These are phyloP conservation scores for Yamadazyma sp. DNA, from an alignment of 805 yeast species.

Conservation along the genomic window DNA sequence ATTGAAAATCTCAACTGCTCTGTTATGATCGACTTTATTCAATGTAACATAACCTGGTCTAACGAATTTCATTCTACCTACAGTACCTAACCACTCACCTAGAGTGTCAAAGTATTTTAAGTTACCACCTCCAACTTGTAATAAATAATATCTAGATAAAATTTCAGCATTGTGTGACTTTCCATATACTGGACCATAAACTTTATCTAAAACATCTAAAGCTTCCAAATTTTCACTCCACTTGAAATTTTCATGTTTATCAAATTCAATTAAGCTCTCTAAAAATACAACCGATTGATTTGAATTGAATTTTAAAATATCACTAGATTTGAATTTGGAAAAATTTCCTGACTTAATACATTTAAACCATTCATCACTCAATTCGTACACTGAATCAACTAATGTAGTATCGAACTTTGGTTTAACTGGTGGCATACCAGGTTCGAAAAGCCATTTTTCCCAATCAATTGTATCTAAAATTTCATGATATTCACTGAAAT, in stretches of 20 bases:
- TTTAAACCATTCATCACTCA: constrained; percentile 65
- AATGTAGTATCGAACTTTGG: constrained; percentile 77
- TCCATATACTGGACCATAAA: constrained; percentile 38
- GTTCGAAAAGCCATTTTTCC: constrained; percentile 75
- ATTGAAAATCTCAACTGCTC: constrained; percentile 65
- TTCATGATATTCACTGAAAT: constrained; percentile 46
- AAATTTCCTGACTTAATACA: constrained; percentile 23
- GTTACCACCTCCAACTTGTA: constrained; percentile 57
- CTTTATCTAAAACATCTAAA: constrained; percentile 30
- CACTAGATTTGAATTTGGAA: constrained; percentile 41
- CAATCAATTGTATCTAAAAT: constrained; percentile 74
- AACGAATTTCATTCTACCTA: constrained; percentile 93
- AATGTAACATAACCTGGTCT: constrained; percentile 78
- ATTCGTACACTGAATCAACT: constrained; percentile 65
- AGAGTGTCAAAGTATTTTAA: constrained; percentile 46
- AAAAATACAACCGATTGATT: constrained; percentile 79
- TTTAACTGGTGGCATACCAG: constrained; percentile 83
- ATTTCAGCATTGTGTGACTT: constrained; percentile 75
- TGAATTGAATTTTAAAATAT: constrained; percentile 59
- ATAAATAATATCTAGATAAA: constrained; percentile 69
- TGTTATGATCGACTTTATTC: constrained; percentile 56
- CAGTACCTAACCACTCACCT: constrained; percentile 85
- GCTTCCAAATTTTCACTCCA: constrained; percentile 35
- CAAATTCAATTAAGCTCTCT: constrained; percentile 57
- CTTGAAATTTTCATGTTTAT: constrained; percentile 36